Evolutionary conservation across 306 rosid species (phyloP), one percentile per base, ranked within the genome.

Genomic region (Abrus precatorius): DNA sequence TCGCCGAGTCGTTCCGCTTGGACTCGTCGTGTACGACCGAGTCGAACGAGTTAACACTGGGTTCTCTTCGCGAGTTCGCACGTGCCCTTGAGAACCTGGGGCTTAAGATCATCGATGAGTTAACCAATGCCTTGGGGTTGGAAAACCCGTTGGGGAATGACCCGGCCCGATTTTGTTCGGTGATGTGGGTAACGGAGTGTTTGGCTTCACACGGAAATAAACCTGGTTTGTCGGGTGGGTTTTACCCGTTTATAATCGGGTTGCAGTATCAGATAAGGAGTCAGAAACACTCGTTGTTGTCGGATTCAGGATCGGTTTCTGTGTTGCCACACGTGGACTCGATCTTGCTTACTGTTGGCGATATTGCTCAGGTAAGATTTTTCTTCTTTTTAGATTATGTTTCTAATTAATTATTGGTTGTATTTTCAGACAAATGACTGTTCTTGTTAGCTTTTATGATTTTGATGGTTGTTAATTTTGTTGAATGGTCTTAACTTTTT

Each of bases 281-380:
- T n/a, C 90, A 84, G 83, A 92, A 83, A 71, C 76, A 75, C 27
- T 88, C 86, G 28, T 6, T 92, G 84, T 61, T 88, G 60, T 88
- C 94, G 76, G 97, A 94, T 81, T 92, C 97, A 34, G 97, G 93
- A 61, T 85, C 93, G 97, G 91, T 91, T 72, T 63, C 94, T 0
- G 92, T 89, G 49, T 76, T 74, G 72, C 92, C 97, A 44, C 86
- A 67, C 72, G 90, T 88, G 77, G 98, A 92, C 52, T 81, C 97
- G 0, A 79, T 94, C 63, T 43, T 89, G 85, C 92, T 94, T 3
- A 88, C 97, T 6, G 52, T 91, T 66, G 98, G 98, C 4, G 98
- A 94, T 72, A 79, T 94, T 82, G 97, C 97, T 65, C 97, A 94
- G 87, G 97, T 94, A 64, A 83, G 84, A 50, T 55, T 57, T 36